phyloP scores from a whole-genome alignment of 768 basidiomycete species.

The Xerocomus spinulosus region DNA sequence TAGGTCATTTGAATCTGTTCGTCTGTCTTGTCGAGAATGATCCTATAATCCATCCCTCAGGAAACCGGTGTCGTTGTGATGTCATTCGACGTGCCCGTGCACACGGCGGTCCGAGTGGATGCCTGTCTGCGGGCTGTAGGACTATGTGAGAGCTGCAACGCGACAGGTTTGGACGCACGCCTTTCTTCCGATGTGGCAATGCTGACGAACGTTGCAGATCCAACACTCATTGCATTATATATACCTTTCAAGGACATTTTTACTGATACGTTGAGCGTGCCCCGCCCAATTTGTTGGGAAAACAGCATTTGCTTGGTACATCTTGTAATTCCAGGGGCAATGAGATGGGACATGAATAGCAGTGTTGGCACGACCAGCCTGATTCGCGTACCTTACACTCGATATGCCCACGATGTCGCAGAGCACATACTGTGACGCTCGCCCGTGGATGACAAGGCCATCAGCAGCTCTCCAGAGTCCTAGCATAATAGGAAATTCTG shows the following conservation, averaged over 20 bases:
- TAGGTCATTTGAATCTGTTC: no score
- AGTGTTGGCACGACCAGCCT: background rate
- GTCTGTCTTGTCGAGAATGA: no score
- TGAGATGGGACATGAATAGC: background rate
- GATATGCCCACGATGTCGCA: constrained; percentile 43
- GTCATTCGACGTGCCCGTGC: no score
- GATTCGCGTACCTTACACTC: constrained; percentile 25
- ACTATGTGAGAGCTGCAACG: background rate
- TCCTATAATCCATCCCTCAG: no score
- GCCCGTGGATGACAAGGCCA: constrained; percentile 48
- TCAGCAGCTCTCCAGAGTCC: constrained; percentile 56
- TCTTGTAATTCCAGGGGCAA: background rate
- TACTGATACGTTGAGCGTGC: background rate
- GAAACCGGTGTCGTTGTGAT: no score
- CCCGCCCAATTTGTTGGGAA: background rate
- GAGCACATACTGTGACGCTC: constrained; percentile 52
- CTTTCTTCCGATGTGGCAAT: background rate
- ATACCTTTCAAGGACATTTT: background rate
- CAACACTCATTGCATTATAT: background rate
- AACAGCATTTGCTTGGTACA: background rate
- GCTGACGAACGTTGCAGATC: background rate
- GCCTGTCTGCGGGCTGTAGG: constrained; percentile 36
- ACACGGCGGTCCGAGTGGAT: no score
- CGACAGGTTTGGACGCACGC: background rate
- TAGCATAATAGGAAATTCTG: no score